Base-by-base conservation (phyloP, 805 yeast species). In the Blastobotrys robertii region DNA sequence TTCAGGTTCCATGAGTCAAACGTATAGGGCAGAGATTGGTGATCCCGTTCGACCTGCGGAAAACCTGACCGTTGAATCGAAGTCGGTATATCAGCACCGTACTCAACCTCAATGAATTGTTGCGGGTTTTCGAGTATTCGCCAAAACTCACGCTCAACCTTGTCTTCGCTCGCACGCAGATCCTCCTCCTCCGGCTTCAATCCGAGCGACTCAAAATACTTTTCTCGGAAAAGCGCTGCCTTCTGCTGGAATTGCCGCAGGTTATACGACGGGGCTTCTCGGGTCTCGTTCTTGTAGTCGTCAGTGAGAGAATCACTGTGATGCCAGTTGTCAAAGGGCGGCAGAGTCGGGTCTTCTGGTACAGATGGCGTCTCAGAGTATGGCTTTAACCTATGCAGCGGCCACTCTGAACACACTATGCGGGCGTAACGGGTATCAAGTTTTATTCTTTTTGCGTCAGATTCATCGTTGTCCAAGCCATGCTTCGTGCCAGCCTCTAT, bases 31-130 rank as follows among this genome's bases (percentile, higher is more conserved):
- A 15, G 34, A 5, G 9, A 10, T 4, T 8, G 9, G 19, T 12
- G 9, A 13, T 45, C 49, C 8, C 52, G 31, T 14, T 54, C 57
- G 2, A 45, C 46, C 54, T 77, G 79, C 8, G 94, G 92, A 56
- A 84, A 83, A 1, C 90, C 92, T 3, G 87, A 77, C 11, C 87
- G 86, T 0, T 76, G 75, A 3, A 57, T 62, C 25, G 66, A 67
- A 59, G 79, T 76, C 58, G 82, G 90, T 33, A 86, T 79, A 65
- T 86, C 94, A 1, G 94, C 88, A 14, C 95, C 95, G 57, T 86
- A 85, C 49, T 77, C 74, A 12, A 82, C 86, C 50, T 77, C 79
- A 13, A 81, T 52, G 22, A 68, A 70, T n/a, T 62, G 48, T 9
- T 60, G 60, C n/a, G 62, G 62, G 19, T 64, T 59, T 38, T 62